Evolutionary conservation across 225 moss, liverwort and hornwort species (phyloP).

Genomic region (Physcomitrium patens): DNA sequence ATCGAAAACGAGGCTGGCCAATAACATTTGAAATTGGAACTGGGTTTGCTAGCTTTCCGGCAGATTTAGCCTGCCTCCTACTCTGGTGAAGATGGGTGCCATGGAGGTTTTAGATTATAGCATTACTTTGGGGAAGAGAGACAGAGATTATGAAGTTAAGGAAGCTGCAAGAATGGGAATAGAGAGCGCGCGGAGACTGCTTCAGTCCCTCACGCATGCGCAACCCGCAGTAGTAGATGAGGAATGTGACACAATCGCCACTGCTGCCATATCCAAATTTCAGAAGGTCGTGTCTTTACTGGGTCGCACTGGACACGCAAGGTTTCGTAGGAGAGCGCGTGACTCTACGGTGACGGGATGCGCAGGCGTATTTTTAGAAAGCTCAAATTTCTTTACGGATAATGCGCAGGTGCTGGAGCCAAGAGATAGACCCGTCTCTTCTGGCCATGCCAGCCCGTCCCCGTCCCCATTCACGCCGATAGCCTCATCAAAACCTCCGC

Average conservation of each 20-base stretch:
- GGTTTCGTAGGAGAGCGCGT: constrained; percentile 54
- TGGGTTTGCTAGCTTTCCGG: neutral
- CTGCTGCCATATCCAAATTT: constrained; percentile 68
- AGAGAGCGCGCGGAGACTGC: constrained; percentile 81
- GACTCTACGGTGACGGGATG: constrained; percentile 39
- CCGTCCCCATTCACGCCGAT: constrained; percentile 29
- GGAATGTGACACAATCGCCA: constrained; percentile 58
- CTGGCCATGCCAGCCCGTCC: constrained; percentile 25
- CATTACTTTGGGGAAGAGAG: constrained; percentile 58
- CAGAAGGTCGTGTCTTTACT: constrained; percentile 70
- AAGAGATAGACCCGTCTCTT: constrained; percentile 32
- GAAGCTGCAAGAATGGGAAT: constrained; percentile 83
- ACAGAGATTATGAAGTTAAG: constrained; percentile 66
- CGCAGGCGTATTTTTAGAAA: constrained; percentile 48
- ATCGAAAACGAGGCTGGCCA: neutral
- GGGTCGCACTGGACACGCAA: constrained; percentile 63
- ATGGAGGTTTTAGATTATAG: constrained; percentile 81
- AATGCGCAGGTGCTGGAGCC: constrained; percentile 31
- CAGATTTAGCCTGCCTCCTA: neutral
- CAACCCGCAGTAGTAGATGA: constrained; percentile 48
- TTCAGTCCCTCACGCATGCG: constrained; percentile 78
- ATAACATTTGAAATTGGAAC: neutral
- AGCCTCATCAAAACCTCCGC: constrained; percentile 37
- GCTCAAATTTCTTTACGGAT: constrained; percentile 45
- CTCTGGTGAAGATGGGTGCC: constrained; percentile 44